Evolutionary conservation across 257 asterid genomes (phyloP), one percentile per base, ranked within the genome.

Genomic region (Lycium barbarum): DNA sequence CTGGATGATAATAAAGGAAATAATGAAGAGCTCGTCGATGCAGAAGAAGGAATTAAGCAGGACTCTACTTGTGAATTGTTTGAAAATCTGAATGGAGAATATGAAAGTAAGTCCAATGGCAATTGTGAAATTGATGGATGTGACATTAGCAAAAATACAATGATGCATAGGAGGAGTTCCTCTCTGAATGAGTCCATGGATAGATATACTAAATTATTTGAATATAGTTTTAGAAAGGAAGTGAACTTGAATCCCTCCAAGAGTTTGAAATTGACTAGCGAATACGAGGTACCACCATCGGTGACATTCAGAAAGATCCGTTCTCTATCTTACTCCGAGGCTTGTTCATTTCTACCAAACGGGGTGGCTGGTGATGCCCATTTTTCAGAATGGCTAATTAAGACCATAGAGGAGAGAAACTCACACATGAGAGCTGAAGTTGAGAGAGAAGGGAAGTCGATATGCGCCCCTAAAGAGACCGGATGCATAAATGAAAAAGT

Each of bases 181-280:
- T 93, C 98, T 36, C 85, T 93, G 7, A 90, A 73, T 38, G 99
- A 94, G 47, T 93, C 97, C 9, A 33, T 92, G 54, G 93, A 88
- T 45, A 93, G 88, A 82, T 95, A 94, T 87, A 82, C 91, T 40
- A 87, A 84, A 58, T 80, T 95, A 78, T 90, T 91, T 84, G 93
- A 87, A 66, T 90, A 86, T 79, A 87, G 80, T 88, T 80, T 47
- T 7, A 83, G 83, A 36, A 84, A 74, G 85, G 90, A 92, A 8
- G 85, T 71, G 20, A 87, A 86, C 80, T 66, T 90, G 85, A 84
- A 79, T 66, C 33, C 88, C 17, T 93, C 94, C 2, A 91, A 71
- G 90, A 96, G 98, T 92, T 91, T 96, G 87, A 94, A 84, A 88
- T 63, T 91, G 53, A 71, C 89, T 40, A 90, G 88, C 17, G 97